Conservation (phyloP, 495 filamentous ascomycete species). For the Trichocladium uniseriatum region DNA sequence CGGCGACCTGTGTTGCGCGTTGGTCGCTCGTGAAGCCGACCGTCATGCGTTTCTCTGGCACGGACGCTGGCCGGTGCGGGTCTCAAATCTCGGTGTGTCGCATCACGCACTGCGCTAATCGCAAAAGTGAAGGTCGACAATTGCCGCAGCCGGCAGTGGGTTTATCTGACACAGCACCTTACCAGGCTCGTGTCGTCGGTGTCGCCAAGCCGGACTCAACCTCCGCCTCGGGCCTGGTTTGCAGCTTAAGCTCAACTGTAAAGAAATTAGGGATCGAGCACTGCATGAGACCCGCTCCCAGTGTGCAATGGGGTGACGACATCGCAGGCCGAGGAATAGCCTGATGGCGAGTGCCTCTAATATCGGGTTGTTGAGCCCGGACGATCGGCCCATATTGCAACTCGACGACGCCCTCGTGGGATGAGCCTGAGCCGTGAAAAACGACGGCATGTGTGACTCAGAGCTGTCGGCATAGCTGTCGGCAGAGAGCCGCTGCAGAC, state of each 20-base stretch:
- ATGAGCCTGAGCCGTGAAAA: no score
- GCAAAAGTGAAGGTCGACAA: background rate
- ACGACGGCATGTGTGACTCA: slow-evolving; percentile 2
- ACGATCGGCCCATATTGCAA: background rate
- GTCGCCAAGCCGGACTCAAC: background rate
- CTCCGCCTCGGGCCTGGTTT: background rate
- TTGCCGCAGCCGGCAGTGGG: background rate
- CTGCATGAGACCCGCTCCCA: slow-evolving; percentile 1
- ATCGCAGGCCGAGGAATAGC: background rate
- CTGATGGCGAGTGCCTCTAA: background rate
- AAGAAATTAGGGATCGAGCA: slow-evolving; percentile 8
- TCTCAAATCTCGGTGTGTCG: slow-evolving; percentile 1
- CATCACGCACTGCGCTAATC: background rate
- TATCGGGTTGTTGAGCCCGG: background rate
- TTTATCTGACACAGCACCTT: slow-evolving; percentile 3
- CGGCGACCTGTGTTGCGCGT: background rate
- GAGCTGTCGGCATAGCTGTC: background rate
- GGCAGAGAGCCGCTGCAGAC: background rate
- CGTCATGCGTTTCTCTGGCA: background rate
- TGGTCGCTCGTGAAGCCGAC: background rate
- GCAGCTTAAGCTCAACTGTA: background rate
- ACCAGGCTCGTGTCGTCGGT: background rate
- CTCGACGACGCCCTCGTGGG: background rate
- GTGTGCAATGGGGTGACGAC: background rate
- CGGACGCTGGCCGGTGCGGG: background rate